Percentiles rank a stretch among this genome's conserved stretches.
Evolutionary conservation across 768 basidiomycete species (phyloP).

Genomic region (Botryobasidium botryosum): DNA sequence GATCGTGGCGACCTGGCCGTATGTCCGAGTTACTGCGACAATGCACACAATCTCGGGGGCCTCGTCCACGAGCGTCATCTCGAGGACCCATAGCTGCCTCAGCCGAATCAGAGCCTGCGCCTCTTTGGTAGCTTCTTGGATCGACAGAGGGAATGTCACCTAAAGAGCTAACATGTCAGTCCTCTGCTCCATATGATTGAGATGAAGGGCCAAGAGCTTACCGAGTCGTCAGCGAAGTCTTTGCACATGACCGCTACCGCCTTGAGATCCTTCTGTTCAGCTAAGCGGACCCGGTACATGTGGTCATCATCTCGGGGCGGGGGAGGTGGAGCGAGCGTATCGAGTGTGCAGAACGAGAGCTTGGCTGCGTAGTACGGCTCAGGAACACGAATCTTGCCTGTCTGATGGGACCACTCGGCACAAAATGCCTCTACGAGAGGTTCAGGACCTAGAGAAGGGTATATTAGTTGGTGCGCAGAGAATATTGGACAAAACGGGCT

Average conservation of each 20-base stretch:
- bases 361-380: constrained; percentile 5
- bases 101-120: background rate
- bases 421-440: background rate
- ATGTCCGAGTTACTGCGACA: constrained; percentile 6
- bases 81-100: constrained; percentile 6
- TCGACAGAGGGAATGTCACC: constrained; percentile 1
- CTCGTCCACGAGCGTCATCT: constrained; percentile 5
- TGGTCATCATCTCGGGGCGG: background rate
- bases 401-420: background rate
- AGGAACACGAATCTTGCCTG: background rate
- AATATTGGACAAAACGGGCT: background rate
- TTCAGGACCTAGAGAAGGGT: background rate
- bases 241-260: constrained; percentile 3
- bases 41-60: constrained; percentile 1
- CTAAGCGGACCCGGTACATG: background rate
- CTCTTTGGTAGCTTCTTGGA: background rate
- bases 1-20: no score
- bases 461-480: background rate
- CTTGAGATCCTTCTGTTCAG: background rate
- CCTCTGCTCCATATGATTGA: background rate
- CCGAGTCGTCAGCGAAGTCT: constrained; percentile 2
- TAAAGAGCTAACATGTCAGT: background rate
- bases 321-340: background rate
- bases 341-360: constrained; percentile 1
- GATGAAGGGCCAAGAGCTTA: background rate